These are phyloP conservation scores for Penicillium concentricum DNA, from an alignment of 2,329 filamentous ascomycete genomes.

Conservation along the genomic window DNA sequence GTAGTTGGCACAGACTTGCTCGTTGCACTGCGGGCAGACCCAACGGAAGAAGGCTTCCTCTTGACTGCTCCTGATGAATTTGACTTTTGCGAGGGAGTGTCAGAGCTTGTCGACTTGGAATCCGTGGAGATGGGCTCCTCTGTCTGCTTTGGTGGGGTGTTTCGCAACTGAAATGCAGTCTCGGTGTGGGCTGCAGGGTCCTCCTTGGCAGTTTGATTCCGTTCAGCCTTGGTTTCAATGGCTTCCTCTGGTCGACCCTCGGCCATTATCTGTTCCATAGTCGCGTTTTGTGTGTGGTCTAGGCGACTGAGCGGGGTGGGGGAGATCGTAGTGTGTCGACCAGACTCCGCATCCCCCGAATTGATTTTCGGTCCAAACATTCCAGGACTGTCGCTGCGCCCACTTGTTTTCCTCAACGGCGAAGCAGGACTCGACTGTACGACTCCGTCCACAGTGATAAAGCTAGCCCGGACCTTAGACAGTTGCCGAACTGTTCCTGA, in stretches of 20 bases:
- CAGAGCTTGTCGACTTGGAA: slow-evolving; percentile 2
- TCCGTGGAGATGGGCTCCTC: slow-evolving; percentile 14
- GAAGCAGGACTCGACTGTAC: slow-evolving; percentile 43
- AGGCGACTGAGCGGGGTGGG: slow-evolving; percentile 27
- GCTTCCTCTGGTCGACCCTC: slow-evolving; percentile 5
- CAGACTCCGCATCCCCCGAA: slow-evolving; percentile 32
- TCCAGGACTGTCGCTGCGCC: slow-evolving; percentile 33
- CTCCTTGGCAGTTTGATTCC: slow-evolving; percentile 8
- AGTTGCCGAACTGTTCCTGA: slow-evolving; percentile 56
- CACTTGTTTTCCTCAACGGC: slow-evolving; percentile 44
- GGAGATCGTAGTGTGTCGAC: slow-evolving; percentile 29
- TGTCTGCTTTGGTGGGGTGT: slow-evolving; percentile 18
- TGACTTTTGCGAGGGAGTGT: slow-evolving; percentile 18
- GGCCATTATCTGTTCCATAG: slow-evolving; percentile 17
- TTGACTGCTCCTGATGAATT: slow-evolving; percentile 25
- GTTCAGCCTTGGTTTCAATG: slow-evolving; percentile 3
- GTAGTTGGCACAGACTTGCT: slow-evolving; percentile 17
- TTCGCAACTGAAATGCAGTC: slow-evolving; percentile 8
- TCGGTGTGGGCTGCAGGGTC: slow-evolving; percentile 10
- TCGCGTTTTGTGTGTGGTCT: slow-evolving; percentile 17
- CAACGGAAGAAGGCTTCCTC: slow-evolving; percentile 35
- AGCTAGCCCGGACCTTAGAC: slow-evolving; percentile 73
- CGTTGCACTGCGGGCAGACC: slow-evolving; percentile 24
- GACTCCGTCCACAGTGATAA: slow-evolving; percentile 65
- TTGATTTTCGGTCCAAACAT: slow-evolving; percentile 34